phyloP scores from a whole-genome alignment of 225 moss, liverwort and hornwort species.

The Marchantia paleacea region DNA sequence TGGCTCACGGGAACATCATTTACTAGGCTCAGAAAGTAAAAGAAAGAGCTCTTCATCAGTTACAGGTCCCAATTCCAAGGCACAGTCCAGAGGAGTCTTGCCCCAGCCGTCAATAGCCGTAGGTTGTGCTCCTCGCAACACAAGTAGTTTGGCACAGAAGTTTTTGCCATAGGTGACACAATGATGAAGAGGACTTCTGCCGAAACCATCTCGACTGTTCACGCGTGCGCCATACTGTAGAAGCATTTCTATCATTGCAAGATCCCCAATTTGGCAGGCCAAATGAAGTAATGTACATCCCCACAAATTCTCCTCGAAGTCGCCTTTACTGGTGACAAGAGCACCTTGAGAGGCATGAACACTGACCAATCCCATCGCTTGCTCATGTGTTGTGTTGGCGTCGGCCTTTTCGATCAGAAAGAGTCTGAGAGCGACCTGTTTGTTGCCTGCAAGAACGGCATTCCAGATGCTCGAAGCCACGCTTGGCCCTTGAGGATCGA shows the following conservation, averaged over 20 bases:
- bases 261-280: constrained; percentile 76
- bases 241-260: constrained; percentile 71
- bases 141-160: constrained; percentile 75
- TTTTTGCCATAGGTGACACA: constrained; percentile 60
- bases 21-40: constrained; percentile 57
- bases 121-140: constrained; percentile 67
- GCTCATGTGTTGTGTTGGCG: constrained; percentile 73
- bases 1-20: constrained; percentile 30
- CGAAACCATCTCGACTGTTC: constrained; percentile 56
- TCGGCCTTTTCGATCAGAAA: constrained; percentile 67
- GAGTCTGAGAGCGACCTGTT: constrained; percentile 65
- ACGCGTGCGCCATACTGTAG: constrained; percentile 87
- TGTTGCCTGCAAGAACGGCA: constrained; percentile 63
- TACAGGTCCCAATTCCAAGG: constrained; percentile 60
- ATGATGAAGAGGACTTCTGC: constrained; percentile 81
- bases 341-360: constrained; percentile 47
- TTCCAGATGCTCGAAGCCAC: constrained; percentile 69
- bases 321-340: not conserved
- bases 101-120: constrained; percentile 55
- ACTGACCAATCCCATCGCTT: constrained; percentile 55
- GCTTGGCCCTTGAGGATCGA: constrained; percentile 43
- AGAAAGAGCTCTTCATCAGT: constrained; percentile 66
- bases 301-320: constrained; percentile 44
- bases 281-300: constrained; percentile 74
- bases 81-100: constrained; percentile 74